These are phyloP conservation scores for Fusarium sp. DNA, from an alignment of 2,329 filamentous ascomycete genomes.

Conservation along the genomic window DNA sequence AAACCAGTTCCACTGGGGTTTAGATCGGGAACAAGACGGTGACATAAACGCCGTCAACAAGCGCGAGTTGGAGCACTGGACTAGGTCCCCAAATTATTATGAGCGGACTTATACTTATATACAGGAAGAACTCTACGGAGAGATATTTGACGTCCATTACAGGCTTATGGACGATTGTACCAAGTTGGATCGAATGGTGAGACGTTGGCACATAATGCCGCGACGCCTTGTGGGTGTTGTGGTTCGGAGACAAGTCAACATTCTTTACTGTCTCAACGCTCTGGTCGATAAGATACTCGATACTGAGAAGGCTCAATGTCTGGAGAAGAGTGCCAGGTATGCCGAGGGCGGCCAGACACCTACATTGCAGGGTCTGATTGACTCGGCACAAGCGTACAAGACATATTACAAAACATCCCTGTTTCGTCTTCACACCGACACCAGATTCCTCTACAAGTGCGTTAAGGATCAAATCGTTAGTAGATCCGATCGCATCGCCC, in stretches of 20 bases:
- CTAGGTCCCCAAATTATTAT: too few species aligned
- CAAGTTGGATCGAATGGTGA: too few species aligned
- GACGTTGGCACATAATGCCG: too few species aligned
- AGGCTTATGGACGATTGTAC: background rate
- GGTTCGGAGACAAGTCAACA: background rate
- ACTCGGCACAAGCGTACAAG: too few species aligned
- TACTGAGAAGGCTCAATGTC: background rate
- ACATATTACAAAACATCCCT: background rate
- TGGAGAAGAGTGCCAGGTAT: background rate
- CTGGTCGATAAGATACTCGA: background rate
- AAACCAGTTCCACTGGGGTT: conserved; percentile 52
- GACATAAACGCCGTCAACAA: too few species aligned
- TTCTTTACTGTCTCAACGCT: background rate
- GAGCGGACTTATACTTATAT: too few species aligned
- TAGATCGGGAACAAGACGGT: too few species aligned
- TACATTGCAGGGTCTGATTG: background rate
- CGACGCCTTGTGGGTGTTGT: background rate
- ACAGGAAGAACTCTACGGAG: too few species aligned
- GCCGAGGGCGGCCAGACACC: background rate
- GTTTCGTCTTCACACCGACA: background rate
- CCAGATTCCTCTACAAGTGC: background rate
- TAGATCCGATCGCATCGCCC: background rate
- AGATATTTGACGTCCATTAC: too few species aligned
- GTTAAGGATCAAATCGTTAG: background rate
- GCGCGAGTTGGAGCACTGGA: too few species aligned